Percentiles rank a stretch among this genome's conserved stretches.
These are phyloP conservation scores for Coemansia sp. DNA, from an alignment of 192 early-diverging fungal species.

Conservation along the genomic window DNA sequence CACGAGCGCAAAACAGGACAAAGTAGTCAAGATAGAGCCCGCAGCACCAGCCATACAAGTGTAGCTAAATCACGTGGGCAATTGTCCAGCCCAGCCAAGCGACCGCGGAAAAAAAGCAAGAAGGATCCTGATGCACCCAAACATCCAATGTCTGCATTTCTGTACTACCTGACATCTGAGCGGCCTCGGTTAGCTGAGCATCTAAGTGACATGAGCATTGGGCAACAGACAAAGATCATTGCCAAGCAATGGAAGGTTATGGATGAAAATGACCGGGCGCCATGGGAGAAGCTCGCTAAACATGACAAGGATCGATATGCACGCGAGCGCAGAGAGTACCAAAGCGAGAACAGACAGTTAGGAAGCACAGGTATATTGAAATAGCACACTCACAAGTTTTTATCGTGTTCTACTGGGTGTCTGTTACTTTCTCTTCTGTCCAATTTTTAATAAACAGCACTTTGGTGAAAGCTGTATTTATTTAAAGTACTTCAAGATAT, in stretches of 20 bases:
- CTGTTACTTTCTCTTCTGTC: not conserved
- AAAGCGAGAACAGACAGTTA: slow-evolving; percentile 31
- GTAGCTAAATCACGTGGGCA: slow-evolving; percentile 26
- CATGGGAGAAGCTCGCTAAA: slow-evolving; percentile 57
- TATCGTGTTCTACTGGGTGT: not conserved
- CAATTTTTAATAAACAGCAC: not conserved
- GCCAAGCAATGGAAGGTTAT: slow-evolving; percentile 60
- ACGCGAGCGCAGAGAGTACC: slow-evolving; percentile 60
- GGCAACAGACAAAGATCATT: slow-evolving; percentile 74
- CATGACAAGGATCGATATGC: slow-evolving; percentile 64
- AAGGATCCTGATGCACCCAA: slow-evolving; percentile 77
- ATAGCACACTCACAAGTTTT: not conserved
- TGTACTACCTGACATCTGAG: slow-evolving; percentile 71
- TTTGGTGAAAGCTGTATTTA: not conserved
- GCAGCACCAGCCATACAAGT: slow-evolving; percentile 2
- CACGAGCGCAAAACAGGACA: not conserved
- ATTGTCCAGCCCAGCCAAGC: slow-evolving; percentile 36
- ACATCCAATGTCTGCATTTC: slow-evolving; percentile 83
- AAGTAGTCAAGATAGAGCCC: not conserved
- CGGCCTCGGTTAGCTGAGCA: slow-evolving; percentile 63
- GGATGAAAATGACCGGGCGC: slow-evolving; percentile 51
- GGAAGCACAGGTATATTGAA: slow-evolving; percentile 2
- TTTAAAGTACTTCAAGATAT: not conserved
- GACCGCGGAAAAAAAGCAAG: slow-evolving; percentile 63
- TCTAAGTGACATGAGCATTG: slow-evolving; percentile 68